Evolutionary conservation across 176 grass and related monocot species (phyloP).

Genomic region (Aegilops speltoides): DNA sequence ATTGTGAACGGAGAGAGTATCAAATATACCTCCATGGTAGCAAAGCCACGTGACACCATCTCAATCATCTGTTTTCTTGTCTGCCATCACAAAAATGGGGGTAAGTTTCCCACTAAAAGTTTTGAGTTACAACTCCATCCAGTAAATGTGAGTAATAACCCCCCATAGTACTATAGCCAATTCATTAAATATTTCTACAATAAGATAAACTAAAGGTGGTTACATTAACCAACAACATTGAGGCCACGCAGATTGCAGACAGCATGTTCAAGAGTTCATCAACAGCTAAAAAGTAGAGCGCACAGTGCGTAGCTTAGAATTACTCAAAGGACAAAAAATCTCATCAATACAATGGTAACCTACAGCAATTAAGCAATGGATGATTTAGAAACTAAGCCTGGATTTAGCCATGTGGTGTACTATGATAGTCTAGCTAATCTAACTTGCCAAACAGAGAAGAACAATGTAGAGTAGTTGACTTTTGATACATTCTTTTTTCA

Average conservation of each 20-base stretch:
- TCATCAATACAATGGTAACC: not conserved
- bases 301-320: not conserved
- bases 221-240: not conserved
- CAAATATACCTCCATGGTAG: slow-evolving; percentile 73
- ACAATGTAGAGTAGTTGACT: too few relatives aligned
- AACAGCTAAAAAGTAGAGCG: not conserved
- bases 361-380: not conserved
- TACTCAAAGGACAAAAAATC: not conserved
- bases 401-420: not conserved
- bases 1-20: too few relatives aligned
- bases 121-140: not conserved
- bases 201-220: not conserved
- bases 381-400: not conserved
- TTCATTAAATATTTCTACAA: not conserved
- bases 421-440: not conserved
- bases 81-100: slow-evolving; percentile 39
- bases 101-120: not conserved
- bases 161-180: not conserved
- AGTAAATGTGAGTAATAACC: slow-evolving; percentile 6
- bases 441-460: too few relatives aligned
- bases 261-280: not conserved
- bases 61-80: slow-evolving; percentile 78
- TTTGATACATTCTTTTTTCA: not conserved
- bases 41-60: slow-evolving; percentile 74
- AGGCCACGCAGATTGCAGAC: not conserved